These are phyloP conservation scores for Globisporangium yorkense DNA, from an alignment of 352 stramenopile genomes.

Conservation along the genomic window DNA sequence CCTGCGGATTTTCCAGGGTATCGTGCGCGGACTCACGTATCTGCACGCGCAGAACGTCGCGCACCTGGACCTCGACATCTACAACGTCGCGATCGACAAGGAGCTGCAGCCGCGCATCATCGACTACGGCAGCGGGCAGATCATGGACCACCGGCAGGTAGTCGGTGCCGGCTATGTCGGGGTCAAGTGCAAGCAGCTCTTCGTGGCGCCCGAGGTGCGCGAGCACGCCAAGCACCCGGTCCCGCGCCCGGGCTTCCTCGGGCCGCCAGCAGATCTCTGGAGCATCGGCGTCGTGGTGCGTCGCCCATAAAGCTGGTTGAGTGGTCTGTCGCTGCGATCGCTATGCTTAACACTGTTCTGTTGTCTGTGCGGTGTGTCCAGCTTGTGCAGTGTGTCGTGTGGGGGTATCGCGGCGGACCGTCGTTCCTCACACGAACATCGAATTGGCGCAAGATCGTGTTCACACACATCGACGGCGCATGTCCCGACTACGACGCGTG, in stretches of 20 bases:
- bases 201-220: constrained; percentile 69
- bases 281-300: constrained; percentile 74
- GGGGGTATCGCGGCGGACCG: constrained; percentile 65
- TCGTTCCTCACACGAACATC: constrained; percentile 50
- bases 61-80: constrained; percentile 81
- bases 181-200: constrained; percentile 84
- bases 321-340: not conserved
- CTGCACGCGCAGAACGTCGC: constrained; percentile 72
- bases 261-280: constrained; percentile 72
- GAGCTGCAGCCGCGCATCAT: constrained; percentile 55
- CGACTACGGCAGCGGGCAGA: constrained; percentile 70
- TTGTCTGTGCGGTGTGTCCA: constrained; percentile 16
- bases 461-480: constrained; percentile 62
- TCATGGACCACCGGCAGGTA: constrained; percentile 62
- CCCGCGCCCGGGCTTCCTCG: constrained; percentile 66
- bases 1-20: constrained; percentile 57
- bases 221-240: constrained; percentile 46
- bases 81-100: constrained; percentile 78
- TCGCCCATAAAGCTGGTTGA: constrained; percentile 1
- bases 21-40: constrained; percentile 71
- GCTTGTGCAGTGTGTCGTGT: constrained; percentile 77
- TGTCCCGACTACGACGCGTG: constrained; percentile 45
- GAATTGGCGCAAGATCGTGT: constrained; percentile 73
- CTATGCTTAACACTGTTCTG: too few species aligned
- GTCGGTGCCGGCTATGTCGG: constrained; percentile 52